Percentiles rank a stretch among this genome's conserved stretches.
Evolutionary conservation across 345 rosid genomes (phyloP).

Genomic region (Boechera retrofracta): DNA sequence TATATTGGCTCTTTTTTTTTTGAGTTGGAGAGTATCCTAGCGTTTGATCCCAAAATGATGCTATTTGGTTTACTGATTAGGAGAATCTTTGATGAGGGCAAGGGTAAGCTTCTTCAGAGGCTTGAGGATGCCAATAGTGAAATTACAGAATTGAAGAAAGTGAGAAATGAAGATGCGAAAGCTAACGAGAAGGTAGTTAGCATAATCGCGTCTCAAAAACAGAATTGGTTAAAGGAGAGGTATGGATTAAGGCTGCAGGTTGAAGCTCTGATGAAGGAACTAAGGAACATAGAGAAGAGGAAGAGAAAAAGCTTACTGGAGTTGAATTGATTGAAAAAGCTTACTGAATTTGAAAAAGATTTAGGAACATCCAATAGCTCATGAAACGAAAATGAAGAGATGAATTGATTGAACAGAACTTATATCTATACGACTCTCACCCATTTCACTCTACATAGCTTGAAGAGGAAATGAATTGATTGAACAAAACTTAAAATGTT

Average conservation of each 20-base stretch:
- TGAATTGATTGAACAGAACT: neutral
- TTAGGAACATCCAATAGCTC: neutral
- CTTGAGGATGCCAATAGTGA: no score
- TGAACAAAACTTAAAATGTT: neutral
- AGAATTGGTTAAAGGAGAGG: conserved; percentile 71
- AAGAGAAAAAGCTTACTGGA: conserved; percentile 50
- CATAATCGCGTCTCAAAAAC: no score
- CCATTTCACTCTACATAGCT: neutral
- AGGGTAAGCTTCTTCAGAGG: neutral
- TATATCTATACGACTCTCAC: conserved; percentile 8
- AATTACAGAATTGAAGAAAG: no score
- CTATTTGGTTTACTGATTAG: conserved; percentile 40
- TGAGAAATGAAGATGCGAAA: no score
- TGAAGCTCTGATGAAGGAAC: conserved; percentile 65
- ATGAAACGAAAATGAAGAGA: neutral
- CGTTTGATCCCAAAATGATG: conserved; percentile 45
- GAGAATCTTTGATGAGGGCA: neutral
- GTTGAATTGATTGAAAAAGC: conserved; percentile 47
- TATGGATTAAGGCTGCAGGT: conserved; percentile 61
- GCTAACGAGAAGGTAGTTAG: no score
- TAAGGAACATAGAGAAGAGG: conserved; percentile 55
- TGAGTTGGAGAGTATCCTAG: neutral
- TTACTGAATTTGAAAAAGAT: conserved; percentile 40
- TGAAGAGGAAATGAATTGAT: neutral
- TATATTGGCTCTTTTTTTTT: no score